Evolutionary conservation across 768 basidiomycete genomes (phyloP).

Genomic region (Lentinus brumalis): DNA sequence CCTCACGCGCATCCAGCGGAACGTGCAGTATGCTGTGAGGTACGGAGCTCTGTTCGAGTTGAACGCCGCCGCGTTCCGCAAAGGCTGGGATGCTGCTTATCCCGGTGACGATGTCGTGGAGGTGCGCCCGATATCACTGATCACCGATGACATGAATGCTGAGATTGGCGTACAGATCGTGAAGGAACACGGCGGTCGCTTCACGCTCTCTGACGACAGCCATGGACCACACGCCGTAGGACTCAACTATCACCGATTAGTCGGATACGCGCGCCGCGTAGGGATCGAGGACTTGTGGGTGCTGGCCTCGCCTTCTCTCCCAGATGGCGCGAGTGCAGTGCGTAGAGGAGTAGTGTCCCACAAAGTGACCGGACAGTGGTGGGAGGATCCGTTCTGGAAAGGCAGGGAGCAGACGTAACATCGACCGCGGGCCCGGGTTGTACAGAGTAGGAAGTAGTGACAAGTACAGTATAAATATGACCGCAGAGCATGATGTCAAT

Average conservation of each 20-base stretch:
- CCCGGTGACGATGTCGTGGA: constrained; percentile 77
- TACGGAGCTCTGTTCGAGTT: constrained; percentile 95
- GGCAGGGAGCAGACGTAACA: constrained; percentile 25
- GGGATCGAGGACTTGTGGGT: constrained; percentile 70
- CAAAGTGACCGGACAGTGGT: constrained; percentile 55
- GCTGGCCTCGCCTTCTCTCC: constrained; percentile 42
- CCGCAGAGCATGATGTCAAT: too few relatives aligned
- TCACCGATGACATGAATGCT: background rate
- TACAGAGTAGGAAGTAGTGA: too few relatives aligned
- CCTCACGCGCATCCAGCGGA: constrained; percentile 69
- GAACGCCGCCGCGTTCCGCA: constrained; percentile 91
- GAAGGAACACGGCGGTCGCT: constrained; percentile 63
- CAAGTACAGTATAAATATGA: too few relatives aligned
- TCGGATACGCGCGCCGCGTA: constrained; percentile 62
- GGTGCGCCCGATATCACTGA: constrained; percentile 44
- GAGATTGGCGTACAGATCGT: constrained; percentile 56
- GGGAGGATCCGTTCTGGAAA: constrained; percentile 57
- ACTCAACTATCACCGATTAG: constrained; percentile 73
- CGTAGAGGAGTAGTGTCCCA: constrained; percentile 49
- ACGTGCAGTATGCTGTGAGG: constrained; percentile 65
- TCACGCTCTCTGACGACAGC: constrained; percentile 93
- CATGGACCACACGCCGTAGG: constrained; percentile 90
- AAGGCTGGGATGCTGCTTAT: constrained; percentile 85
- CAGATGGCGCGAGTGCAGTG: constrained; percentile 37
- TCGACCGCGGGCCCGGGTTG: too few relatives aligned